These are phyloP conservation scores for Boletellus emodensis DNA, from an alignment of 768 basidiomycete species.

Conservation along the genomic window DNA sequence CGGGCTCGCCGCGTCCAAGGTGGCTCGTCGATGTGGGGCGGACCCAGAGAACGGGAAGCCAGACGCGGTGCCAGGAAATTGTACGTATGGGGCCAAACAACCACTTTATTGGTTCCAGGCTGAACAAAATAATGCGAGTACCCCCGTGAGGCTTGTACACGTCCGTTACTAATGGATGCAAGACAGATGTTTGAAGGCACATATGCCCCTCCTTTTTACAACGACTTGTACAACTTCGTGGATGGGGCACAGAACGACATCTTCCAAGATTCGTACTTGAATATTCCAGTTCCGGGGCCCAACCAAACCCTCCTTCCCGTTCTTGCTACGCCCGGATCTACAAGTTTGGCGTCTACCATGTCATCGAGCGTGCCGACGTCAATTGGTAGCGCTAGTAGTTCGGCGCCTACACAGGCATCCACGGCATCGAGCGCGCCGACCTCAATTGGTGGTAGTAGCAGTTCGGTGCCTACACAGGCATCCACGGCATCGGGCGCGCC, in stretches of 20 bases:
- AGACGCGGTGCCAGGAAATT: conserved; percentile 50
- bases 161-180: background rate
- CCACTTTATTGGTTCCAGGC: conserved; percentile 69
- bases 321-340: background rate
- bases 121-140: conserved; percentile 56
- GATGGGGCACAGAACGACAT: conserved; percentile 76
- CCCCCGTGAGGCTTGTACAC: background rate
- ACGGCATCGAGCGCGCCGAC: background rate
- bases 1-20: conserved; percentile 49
- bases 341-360: background rate
- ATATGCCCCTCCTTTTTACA: conserved; percentile 62
- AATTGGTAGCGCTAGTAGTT: too few species aligned
- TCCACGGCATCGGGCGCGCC: background rate
- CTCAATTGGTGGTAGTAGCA: too few species aligned
- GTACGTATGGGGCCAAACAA: conserved; percentile 68
- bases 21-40: conserved; percentile 63
- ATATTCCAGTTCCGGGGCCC: conserved; percentile 43
- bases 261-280: conserved; percentile 54
- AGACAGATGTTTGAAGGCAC: conserved; percentile 61
- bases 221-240: conserved; percentile 62
- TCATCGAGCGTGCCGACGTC: background rate
- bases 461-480: too few species aligned
- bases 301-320: conserved; percentile 25
- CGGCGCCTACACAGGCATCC: too few species aligned
- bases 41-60: conserved; percentile 47